These are phyloP conservation scores for Neopestalotiopsis rosae DNA, from an alignment of 2,329 filamentous ascomycete species.

Conservation along the genomic window DNA sequence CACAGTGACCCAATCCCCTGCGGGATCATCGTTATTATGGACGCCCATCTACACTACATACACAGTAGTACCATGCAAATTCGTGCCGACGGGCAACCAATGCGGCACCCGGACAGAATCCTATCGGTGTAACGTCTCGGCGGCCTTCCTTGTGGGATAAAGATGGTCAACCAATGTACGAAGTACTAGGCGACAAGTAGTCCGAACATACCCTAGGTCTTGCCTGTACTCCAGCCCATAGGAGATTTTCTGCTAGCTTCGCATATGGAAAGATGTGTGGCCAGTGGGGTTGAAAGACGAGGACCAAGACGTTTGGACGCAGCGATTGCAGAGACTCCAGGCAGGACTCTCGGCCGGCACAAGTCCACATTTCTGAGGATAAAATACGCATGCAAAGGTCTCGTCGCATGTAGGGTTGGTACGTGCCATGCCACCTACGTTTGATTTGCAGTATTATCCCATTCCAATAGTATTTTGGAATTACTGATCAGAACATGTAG, in stretches of 20 bases:
- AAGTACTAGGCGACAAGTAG: background rate
- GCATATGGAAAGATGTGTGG: background rate
- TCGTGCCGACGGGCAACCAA: background rate
- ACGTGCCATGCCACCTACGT: background rate
- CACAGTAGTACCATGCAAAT: background rate
- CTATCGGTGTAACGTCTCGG: conserved; percentile 1
- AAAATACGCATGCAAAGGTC: no score
- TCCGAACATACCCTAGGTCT: no score
- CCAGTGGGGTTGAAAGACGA: no score
- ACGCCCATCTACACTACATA: background rate
- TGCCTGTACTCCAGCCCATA: background rate
- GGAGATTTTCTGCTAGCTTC: background rate
- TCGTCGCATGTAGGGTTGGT: no score
- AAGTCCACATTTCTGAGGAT: no score
- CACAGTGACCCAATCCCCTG: background rate
- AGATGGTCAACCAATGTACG: background rate
- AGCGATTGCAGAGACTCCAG: no score
- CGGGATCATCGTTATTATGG: background rate
- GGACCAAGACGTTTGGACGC: no score
- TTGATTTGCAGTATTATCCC: background rate
- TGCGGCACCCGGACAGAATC: background rate
- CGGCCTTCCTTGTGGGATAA: background rate
- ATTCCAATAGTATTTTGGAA: background rate
- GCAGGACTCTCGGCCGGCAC: no score
- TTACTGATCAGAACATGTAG: background rate